Conservation (phyloP, 139 green algal genomes). For the Picochlorum sp. region DNA sequence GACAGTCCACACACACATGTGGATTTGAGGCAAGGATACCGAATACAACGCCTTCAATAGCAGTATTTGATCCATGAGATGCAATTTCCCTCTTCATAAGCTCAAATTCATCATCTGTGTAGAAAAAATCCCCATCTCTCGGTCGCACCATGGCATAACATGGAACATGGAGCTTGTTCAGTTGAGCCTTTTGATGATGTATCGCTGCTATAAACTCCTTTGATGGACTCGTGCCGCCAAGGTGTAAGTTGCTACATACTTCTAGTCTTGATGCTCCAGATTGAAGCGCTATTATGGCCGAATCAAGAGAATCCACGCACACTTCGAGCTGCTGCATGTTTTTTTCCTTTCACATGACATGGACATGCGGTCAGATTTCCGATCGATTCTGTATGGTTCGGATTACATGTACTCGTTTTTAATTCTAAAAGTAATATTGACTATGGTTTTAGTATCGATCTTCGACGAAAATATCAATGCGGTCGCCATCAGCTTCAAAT, state of each 20-base stretch:
- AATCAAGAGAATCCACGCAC: constrained; percentile 20
- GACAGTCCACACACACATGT: neutral
- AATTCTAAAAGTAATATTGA: too few species aligned
- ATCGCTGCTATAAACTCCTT: neutral
- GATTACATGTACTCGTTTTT: too few species aligned
- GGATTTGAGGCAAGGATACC: constrained; percentile 13
- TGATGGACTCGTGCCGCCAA: constrained; percentile 16
- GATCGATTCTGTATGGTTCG: too few species aligned
- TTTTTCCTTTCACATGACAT: too few species aligned
- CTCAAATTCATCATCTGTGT: constrained; percentile 14
- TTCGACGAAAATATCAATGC: constrained; percentile 20
- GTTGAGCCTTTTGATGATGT: neutral
- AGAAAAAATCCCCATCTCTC: constrained; percentile 21
- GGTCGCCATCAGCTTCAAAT: constrained; percentile 15
- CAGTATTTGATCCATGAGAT: constrained; percentile 13
- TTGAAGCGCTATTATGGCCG: constrained; percentile 2
- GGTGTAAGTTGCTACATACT: constrained; percentile 10
- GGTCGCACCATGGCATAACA: constrained; percentile 24
- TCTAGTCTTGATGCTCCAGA: constrained; percentile 19
- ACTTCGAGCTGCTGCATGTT: constrained; percentile 11
- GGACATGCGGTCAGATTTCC: too few species aligned
- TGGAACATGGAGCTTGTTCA: neutral
- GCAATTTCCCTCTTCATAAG: constrained; percentile 17
- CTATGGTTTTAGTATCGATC: neutral
- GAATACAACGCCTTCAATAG: constrained; percentile 19